A percentile compares a stretch with the other conserved stretches of the same genome.
Conservation (phyloP, 2,329 filamentous ascomycete genomes). For the Ophiostoma fasciatum region DNA sequence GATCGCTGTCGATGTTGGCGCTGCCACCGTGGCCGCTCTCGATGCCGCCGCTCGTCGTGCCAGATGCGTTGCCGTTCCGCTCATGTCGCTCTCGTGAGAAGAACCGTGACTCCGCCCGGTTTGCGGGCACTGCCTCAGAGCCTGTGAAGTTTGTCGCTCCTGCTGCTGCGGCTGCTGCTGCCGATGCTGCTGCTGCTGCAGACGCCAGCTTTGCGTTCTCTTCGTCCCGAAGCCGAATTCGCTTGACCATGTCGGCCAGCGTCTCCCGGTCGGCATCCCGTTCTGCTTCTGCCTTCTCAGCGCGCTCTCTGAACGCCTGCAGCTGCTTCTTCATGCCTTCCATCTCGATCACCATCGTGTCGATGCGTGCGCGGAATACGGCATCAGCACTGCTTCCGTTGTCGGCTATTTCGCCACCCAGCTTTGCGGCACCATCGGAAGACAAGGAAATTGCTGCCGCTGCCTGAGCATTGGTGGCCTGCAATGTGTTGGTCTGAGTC, state of each 20-base stretch:
- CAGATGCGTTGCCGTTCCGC: no score
- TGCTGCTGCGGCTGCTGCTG: constrained; percentile 10
- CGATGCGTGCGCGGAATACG: constrained; percentile 52
- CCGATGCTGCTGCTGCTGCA: constrained; percentile 25
- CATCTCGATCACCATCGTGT: constrained; percentile 67
- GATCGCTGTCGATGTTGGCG: no score
- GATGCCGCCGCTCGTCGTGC: no score
- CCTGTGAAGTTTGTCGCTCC: no score
- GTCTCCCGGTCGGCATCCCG: constrained; percentile 56
- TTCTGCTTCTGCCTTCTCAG: constrained; percentile 69
- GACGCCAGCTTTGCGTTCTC: constrained; percentile 33
- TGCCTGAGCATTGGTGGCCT: no score
- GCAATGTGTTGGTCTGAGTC: neutral
- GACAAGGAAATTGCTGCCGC: no score
- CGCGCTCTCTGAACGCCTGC: constrained; percentile 60
- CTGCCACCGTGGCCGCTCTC: neutral
- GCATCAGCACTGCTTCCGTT: neutral
- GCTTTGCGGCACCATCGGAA: no score
- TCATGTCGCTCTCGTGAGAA: no score
- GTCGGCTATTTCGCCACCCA: neutral
- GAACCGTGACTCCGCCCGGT: no score
- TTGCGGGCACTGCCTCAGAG: no score
- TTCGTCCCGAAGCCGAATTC: constrained; percentile 54
- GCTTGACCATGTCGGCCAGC: constrained; percentile 75
- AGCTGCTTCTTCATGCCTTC: constrained; percentile 67